Percentiles rank a stretch among this genome's conserved stretches.
Conservation (phyloP, 2,329 filamentous ascomycete genomes). For the Exophiala sp. region DNA sequence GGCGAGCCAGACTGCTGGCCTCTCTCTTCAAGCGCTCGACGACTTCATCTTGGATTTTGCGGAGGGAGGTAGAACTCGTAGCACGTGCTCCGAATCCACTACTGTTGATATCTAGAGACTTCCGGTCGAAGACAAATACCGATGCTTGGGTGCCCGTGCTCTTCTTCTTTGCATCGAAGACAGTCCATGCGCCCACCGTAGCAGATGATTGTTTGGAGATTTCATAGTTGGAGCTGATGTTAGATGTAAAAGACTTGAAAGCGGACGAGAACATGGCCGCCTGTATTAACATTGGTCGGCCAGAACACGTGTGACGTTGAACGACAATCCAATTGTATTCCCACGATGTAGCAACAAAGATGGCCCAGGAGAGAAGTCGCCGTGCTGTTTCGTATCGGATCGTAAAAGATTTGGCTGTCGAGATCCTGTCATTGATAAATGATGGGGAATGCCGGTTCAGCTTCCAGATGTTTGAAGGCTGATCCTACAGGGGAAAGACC, state of each 20-base stretch:
- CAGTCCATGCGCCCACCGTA: slow-evolving; percentile 89
- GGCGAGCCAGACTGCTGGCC: slow-evolving; percentile 78
- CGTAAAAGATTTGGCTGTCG: no score
- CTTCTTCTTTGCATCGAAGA: slow-evolving; percentile 97
- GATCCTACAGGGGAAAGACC: no score
- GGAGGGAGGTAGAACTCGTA: slow-evolving; percentile 62
- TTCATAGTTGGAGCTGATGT: slow-evolving; percentile 89
- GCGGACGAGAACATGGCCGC: slow-evolving; percentile 80
- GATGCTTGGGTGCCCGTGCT: slow-evolving; percentile 84
- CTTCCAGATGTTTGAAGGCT: no score
- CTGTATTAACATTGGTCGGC: not conserved
- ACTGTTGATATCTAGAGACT: slow-evolving; percentile 67
- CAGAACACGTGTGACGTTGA: not conserved
- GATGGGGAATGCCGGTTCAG: no score
- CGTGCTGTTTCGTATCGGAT: no score
- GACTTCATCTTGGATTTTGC: slow-evolving; percentile 81
- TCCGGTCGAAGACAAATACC: slow-evolving; percentile 91
- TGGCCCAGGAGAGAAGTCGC: no score
- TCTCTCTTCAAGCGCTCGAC: slow-evolving; percentile 88
- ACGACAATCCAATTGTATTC: no score
- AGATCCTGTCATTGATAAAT: no score
- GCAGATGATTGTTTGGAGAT: slow-evolving; percentile 73
- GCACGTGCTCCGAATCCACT: slow-evolving; percentile 59
- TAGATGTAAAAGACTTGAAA: slow-evolving; percentile 89
- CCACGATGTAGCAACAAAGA: no score